phyloP scores from a whole-genome alignment of 2,329 filamentous ascomycete species.

The Pseudocercospora pini-densiflorae region DNA sequence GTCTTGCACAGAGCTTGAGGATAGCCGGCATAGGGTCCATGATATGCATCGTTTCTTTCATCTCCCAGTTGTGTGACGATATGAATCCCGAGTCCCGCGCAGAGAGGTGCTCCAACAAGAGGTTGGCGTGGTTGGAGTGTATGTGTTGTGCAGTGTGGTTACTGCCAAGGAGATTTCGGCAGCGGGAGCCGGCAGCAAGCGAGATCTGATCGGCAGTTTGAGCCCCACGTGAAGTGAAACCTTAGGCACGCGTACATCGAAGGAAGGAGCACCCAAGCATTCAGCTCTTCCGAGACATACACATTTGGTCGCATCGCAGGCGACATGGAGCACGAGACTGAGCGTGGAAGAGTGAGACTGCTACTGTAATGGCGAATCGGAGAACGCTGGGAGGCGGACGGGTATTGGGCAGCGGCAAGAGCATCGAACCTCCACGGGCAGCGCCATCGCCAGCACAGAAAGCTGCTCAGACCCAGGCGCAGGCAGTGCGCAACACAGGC shows the following conservation, averaged over 20 bases:
- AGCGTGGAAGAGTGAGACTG: neutral
- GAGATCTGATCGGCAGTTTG: neutral
- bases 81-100: neutral
- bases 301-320: neutral
- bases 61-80: neutral
- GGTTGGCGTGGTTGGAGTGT: neutral
- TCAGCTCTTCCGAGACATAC: neutral
- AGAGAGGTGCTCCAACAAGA: neutral
- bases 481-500: slow-evolving; percentile 36
- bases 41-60: neutral
- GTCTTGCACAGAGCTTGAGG: too few relatives aligned
- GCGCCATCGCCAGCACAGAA: slow-evolving; percentile 58
- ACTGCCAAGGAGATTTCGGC: neutral
- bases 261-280: neutral
- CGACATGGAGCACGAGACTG: neutral
- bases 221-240: neutral
- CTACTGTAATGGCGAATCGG: slow-evolving; percentile 70
- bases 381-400: slow-evolving; percentile 86
- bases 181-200: neutral
- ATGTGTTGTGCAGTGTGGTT: neutral
- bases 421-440: slow-evolving; percentile 69
- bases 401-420: slow-evolving; percentile 84
- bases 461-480: slow-evolving; percentile 43
- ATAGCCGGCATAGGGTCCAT: too few relatives aligned
- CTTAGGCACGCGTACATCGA: neutral